A percentile compares a stretch with the other conserved stretches of the same genome.
phyloP scores from a whole-genome alignment of 1,284 basidiomycete genomes.

The Amylostereum chailletii region DNA sequence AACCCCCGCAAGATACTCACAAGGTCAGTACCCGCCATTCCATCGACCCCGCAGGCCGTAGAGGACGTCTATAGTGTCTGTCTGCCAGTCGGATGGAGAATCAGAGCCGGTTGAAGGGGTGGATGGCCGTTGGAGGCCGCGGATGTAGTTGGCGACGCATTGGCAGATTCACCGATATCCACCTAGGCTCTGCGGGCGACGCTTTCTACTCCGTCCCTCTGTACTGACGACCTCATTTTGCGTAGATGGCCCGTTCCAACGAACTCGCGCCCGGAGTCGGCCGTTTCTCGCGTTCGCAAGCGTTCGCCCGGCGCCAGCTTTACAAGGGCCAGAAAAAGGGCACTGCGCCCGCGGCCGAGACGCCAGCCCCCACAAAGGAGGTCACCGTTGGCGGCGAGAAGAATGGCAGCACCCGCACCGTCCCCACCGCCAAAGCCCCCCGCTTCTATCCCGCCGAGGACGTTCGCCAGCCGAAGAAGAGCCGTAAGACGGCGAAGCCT shows the following conservation, averaged over 20 bases:
- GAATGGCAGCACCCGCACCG: conserved; percentile 84
- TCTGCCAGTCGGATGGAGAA: conserved; percentile 1
- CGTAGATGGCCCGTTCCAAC: conserved; percentile 89
- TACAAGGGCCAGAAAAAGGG: conserved; percentile 78
- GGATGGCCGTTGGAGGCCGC: conserved; percentile 10
- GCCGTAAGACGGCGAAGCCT: conserved; percentile 78
- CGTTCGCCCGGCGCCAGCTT: conserved; percentile 74
- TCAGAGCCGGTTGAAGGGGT: conserved; percentile 4
- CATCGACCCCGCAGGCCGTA: too few species aligned
- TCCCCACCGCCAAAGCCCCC: conserved; percentile 82
- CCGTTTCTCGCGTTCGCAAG: conserved; percentile 76
- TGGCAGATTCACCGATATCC: conserved; percentile 23
- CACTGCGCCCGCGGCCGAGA: conserved; percentile 53
- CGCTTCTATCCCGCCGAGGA: conserved; percentile 99
- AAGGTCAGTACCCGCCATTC: too few species aligned
- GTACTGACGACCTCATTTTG: conserved; percentile 17
- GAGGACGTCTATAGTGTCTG: conserved; percentile 1
- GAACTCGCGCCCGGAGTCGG: conserved; percentile 80
- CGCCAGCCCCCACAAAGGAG: conserved; percentile 62
- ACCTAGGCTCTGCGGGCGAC: conserved; percentile 21
- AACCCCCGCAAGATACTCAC: too few species aligned
- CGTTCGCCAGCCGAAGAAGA: conserved; percentile 83
- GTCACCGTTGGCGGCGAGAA: conserved; percentile 84
- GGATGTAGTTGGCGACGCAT: conserved; percentile 17
- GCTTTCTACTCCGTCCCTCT: conserved; percentile 6